Evolutionary conservation across 768 basidiomycete genomes (phyloP), one percentile per base, ranked within the genome.

Genomic region (Filobasidium wieringae): DNA sequence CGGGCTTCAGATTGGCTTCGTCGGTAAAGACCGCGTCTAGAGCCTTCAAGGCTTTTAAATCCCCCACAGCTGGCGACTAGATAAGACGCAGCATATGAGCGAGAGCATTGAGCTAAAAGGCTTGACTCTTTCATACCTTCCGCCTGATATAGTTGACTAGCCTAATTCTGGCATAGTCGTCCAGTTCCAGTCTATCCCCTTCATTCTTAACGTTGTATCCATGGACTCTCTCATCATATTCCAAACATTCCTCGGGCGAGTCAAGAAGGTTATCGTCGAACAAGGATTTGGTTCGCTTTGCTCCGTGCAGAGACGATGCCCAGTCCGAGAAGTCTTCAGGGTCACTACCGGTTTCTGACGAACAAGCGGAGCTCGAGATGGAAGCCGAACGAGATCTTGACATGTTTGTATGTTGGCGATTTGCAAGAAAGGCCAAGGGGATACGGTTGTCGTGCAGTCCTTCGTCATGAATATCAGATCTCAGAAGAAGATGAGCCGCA

Each of bases 71-170:
- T n/a, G 41, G 41, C 15, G 19, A 14, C 41, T 43, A 22, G 19
- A 11, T 8, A 43, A 11, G 11, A 8, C 41, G 41, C 15, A 19
- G 24, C 9, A 43, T 22, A 14, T 22, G 9, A 9, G 24, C 11
- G 24, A 9, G 8, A 43, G 15, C 33, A 4, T 4, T 7, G 14
- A n/a, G 7, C 29, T 76, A 7, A 69, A 60, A 5, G 82, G 72
- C 19, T 5, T 14, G 4, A 39, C 22, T 17, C n/a, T 4, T n/a
- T 41, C 69, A 51, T 47, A 72, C 71, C 62, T 67, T 63, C 31
- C 59, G 85, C 57, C 91, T 77, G 67, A 93, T 88, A 73, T 80
- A 87, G 71, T 95, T 95, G 74, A 95, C 82, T 51, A 95, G 74
- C 49, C 87, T 81, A 64, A 89, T 84, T 19, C 86, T 79, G 55